These are phyloP conservation scores for Botrytis byssoidea DNA, from an alignment of 2,329 filamentous ascomycete genomes.

Conservation along the genomic window DNA sequence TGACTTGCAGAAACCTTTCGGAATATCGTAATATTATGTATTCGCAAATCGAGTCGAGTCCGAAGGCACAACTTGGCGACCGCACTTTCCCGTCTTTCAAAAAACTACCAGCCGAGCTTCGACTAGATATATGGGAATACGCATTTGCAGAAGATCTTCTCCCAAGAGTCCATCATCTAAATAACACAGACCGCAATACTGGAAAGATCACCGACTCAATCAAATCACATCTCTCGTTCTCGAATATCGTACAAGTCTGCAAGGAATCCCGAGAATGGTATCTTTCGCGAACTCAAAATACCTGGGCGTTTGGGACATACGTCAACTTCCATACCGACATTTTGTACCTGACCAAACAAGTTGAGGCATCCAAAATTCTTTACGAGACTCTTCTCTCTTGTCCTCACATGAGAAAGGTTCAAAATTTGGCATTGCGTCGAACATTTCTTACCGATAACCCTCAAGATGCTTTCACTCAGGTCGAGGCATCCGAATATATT, in stretches of 20 bases:
- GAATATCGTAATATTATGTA: constrained; percentile 7
- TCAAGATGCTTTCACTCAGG: neutral
- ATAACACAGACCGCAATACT: neutral
- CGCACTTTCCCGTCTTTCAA: neutral
- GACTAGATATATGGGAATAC: constrained; percentile 15
- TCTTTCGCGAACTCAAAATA: constrained; percentile 9
- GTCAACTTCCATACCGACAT: constrained; percentile 26
- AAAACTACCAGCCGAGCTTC: neutral
- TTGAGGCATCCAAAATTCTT: neutral
- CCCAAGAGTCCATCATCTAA: constrained; percentile 7
- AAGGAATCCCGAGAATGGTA: constrained; percentile 12
- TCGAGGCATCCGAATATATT: neutral
- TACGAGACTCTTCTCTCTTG: constrained; percentile 7
- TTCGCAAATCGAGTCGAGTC: neutral
- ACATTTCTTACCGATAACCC: constrained; percentile 11
- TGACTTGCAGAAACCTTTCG: constrained; percentile 9
- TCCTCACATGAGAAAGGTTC: neutral
- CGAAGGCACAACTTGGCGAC: neutral
- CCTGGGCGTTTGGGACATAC: constrained; percentile 12
- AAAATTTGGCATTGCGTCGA: constrained; percentile 11
- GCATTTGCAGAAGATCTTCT: constrained; percentile 8
- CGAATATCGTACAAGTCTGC: constrained; percentile 12
- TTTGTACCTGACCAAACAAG: constrained; percentile 8
- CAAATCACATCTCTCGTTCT: constrained; percentile 9
- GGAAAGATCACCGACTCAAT: constrained; percentile 2